These are phyloP conservation scores for Russula sp. DNA, from an alignment of 768 basidiomycete species.

Conservation along the genomic window DNA sequence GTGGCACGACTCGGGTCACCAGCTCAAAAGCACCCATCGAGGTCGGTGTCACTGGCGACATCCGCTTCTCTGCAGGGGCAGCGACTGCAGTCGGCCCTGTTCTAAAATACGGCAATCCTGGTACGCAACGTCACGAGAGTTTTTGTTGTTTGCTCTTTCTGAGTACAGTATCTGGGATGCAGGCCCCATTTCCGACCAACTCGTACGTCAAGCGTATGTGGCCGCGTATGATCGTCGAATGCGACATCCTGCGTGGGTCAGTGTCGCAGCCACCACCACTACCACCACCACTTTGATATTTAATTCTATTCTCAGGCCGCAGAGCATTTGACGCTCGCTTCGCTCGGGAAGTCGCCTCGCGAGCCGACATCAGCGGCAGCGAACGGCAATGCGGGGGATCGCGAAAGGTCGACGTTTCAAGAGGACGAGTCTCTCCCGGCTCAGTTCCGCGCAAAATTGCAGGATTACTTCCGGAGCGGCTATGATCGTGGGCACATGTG, in stretches of 20 bases:
- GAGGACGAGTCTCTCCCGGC: slow-evolving; percentile 79
- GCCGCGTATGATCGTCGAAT: slow-evolving; percentile 87
- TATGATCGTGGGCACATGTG: slow-evolving; percentile 98
- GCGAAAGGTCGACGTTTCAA: slow-evolving; percentile 68
- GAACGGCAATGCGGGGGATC: slow-evolving; percentile 48
- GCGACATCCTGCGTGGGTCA: slow-evolving; percentile 90
- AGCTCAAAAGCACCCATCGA: slow-evolving; percentile 33
- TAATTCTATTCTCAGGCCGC: slow-evolving; percentile 58
- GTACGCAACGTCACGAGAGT: slow-evolving; percentile 34
- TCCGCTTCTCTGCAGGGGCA: slow-evolving; percentile 36
- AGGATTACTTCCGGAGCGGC: slow-evolving; percentile 89
- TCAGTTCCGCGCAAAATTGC: slow-evolving; percentile 72
- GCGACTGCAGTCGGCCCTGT: slow-evolving; percentile 33
- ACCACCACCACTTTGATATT: background rate
- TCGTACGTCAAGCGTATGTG: slow-evolving; percentile 78
- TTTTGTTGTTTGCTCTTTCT: too few relatives aligned
- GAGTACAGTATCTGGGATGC: background rate
- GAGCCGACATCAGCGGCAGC: slow-evolving; percentile 29
- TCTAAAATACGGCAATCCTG: slow-evolving; percentile 79
- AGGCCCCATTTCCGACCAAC: slow-evolving; percentile 81
- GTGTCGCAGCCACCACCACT: slow-evolving; percentile 21
- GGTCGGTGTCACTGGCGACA: slow-evolving; percentile 40
- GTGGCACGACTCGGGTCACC: slow-evolving; percentile 27
- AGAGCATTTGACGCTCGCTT: slow-evolving; percentile 83
- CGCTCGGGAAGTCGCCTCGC: slow-evolving; percentile 48